A percentile compares a stretch with the other conserved stretches of the same genome.
Conservation (phyloP, 768 basidiomycete species). For the Tubosaeta sp. region DNA sequence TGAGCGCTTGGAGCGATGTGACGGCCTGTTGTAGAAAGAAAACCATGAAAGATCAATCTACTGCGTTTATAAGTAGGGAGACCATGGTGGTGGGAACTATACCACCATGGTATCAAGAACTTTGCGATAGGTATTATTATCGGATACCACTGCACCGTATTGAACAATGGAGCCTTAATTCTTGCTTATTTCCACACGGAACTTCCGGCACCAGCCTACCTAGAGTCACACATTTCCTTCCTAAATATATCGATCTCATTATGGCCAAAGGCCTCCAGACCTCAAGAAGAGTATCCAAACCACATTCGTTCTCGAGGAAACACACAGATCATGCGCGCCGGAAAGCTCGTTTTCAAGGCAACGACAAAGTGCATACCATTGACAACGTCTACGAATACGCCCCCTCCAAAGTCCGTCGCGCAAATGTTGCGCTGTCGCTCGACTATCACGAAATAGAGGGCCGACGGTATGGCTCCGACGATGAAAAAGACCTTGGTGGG, state of each 20-base stretch:
- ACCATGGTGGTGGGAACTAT: too few relatives aligned
- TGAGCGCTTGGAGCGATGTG: neutral
- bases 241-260: neutral
- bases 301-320: slow-evolving; percentile 18
- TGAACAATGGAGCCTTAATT: too few relatives aligned
- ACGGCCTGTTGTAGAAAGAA: neutral
- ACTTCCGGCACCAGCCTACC: too few relatives aligned
- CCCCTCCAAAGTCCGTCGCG: slow-evolving; percentile 44
- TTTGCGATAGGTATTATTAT: too few relatives aligned
- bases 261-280: slow-evolving; percentile 17
- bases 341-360: slow-evolving; percentile 27
- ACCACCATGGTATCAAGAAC: too few relatives aligned
- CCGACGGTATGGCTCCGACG: slow-evolving; percentile 31
- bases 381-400: slow-evolving; percentile 66
- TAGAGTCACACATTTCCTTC: slow-evolving; percentile 7
- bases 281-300: slow-evolving; percentile 12
- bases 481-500: slow-evolving; percentile 37
- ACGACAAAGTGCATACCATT: slow-evolving; percentile 27
- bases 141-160: too few relatives aligned
- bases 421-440: slow-evolving; percentile 49
- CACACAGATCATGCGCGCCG: slow-evolving; percentile 48
- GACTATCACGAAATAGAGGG: slow-evolving; percentile 49
- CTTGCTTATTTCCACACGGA: too few relatives aligned
- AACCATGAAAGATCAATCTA: too few relatives aligned
- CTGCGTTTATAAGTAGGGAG: too few relatives aligned